Evolutionary conservation across 2,329 filamentous ascomycete species (phyloP).

Genomic region (Phyllosticta citrichinensis): DNA sequence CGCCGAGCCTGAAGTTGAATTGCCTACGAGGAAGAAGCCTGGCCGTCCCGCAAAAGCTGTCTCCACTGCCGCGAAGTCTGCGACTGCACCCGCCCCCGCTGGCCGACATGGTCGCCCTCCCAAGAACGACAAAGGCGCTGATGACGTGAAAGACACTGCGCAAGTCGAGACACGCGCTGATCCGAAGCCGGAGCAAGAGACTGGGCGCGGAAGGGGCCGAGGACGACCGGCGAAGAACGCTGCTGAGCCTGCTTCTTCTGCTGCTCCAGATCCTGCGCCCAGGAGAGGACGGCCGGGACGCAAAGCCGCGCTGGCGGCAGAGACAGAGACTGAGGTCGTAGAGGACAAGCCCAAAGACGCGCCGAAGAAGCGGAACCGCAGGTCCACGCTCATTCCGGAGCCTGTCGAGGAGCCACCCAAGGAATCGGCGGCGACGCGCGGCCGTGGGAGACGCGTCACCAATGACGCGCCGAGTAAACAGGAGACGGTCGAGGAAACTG

Average conservation of each 20-base stretch:
- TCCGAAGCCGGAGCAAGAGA: background rate
- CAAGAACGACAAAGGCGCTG: background rate
- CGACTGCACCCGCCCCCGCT: background rate
- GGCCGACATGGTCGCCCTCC: conserved; percentile 4
- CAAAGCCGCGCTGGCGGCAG: background rate
- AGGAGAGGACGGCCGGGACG: background rate
- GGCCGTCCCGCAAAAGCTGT: background rate
- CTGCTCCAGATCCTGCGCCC: background rate
- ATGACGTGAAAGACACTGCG: background rate
- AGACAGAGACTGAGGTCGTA: background rate
- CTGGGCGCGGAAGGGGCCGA: background rate
- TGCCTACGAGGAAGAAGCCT: background rate
- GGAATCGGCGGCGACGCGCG: background rate
- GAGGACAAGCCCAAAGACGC: background rate
- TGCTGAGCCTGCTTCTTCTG: background rate
- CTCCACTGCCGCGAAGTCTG: background rate
- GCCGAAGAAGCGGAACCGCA: background rate
- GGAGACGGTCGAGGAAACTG: conserved; percentile 1
- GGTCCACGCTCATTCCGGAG: background rate
- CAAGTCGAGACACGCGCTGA: background rate
- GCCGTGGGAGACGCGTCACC: background rate
- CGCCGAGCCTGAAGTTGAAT: background rate
- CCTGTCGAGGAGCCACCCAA: background rate
- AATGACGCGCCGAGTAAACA: background rate
- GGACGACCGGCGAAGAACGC: background rate